These are phyloP conservation scores for Pouteria campechiana DNA, from an alignment of 179 eudicot species.

Conservation along the genomic window DNA sequence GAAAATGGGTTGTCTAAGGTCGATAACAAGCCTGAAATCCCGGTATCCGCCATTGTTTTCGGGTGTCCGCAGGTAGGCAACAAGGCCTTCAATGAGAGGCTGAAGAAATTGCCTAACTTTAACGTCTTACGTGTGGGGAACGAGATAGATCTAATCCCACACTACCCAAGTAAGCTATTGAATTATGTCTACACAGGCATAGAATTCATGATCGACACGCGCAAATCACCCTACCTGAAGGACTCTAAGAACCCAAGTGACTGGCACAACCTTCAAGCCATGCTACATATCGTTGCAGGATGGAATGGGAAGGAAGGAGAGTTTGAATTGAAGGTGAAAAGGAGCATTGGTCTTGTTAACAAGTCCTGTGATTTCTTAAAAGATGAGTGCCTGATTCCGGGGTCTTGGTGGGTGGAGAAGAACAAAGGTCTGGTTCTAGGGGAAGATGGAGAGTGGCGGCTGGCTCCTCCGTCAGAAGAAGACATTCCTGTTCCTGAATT, in stretches of 20 bases:
- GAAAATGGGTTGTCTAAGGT: conserved; percentile 63
- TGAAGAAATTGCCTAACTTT: conserved; percentile 26
- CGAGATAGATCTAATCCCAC: conserved; percentile 37
- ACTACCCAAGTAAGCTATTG: conserved; percentile 33
- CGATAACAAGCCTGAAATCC: conserved; percentile 31
- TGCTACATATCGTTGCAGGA: conserved; percentile 60
- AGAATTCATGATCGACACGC: conserved; percentile 41
- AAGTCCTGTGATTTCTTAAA: conserved; percentile 58
- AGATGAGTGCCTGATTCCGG: conserved; percentile 66
- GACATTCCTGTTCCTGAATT: conserved; percentile 39
- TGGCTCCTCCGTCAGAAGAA: conserved; percentile 30
- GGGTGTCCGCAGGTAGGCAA: conserved; percentile 80
- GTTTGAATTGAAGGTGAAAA: conserved; percentile 33
- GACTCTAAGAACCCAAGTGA: conserved; percentile 51
- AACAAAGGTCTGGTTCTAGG: conserved; percentile 64
- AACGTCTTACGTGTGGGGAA: conserved; percentile 53
- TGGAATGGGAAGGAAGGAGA: conserved; percentile 53
- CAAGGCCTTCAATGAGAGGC: conserved; percentile 35
- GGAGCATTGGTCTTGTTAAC: conserved; percentile 68
- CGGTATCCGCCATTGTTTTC: conserved; percentile 47
- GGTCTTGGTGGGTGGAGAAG: conserved; percentile 83
- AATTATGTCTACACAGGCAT: conserved; percentile 47
- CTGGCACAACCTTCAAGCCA: conserved; percentile 73
- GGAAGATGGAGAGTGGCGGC: conserved; percentile 59
- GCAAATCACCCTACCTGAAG: conserved; percentile 55